phyloP scores from a whole-genome alignment of 305 asterid genomes.

The Rubia balearica region DNA sequence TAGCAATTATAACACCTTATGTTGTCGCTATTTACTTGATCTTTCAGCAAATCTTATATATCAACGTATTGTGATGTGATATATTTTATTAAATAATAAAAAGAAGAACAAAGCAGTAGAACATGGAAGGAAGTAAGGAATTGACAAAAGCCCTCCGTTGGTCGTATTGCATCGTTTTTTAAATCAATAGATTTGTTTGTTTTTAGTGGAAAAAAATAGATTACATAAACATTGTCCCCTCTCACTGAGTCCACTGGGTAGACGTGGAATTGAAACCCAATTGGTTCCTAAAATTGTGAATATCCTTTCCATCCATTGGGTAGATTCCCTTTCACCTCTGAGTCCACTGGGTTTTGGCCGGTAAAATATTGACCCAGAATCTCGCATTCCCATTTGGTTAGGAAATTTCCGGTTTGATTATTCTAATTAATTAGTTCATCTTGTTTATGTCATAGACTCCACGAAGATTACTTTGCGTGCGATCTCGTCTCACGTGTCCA shows the following conservation, averaged over 20 bases:
- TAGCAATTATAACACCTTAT: background rate
- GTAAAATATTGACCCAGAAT: background rate
- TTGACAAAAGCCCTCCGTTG: background rate
- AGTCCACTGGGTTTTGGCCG: background rate
- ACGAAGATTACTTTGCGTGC: background rate
- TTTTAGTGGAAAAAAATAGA: too few species aligned
- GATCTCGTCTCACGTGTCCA: background rate
- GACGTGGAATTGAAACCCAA: background rate
- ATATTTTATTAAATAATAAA: background rate
- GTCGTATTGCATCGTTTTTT: background rate
- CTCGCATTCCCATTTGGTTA: background rate
- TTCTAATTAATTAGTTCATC: background rate
- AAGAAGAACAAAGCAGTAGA: background rate
- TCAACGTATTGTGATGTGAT: background rate
- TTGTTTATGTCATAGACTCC: background rate
- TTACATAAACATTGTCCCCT: background rate
- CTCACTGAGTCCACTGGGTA: background rate
- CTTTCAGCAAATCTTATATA: background rate
- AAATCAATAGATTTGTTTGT: background rate
- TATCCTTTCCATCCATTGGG: constrained; percentile 6
- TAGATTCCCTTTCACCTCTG: background rate
- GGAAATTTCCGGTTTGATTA: background rate
- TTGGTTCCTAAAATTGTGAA: too few species aligned
- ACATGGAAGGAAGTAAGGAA: background rate
- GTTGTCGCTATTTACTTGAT: background rate